These are phyloP conservation scores for Backusella westeae DNA, from an alignment of 192 early-diverging fungal species.

Conservation along the genomic window DNA sequence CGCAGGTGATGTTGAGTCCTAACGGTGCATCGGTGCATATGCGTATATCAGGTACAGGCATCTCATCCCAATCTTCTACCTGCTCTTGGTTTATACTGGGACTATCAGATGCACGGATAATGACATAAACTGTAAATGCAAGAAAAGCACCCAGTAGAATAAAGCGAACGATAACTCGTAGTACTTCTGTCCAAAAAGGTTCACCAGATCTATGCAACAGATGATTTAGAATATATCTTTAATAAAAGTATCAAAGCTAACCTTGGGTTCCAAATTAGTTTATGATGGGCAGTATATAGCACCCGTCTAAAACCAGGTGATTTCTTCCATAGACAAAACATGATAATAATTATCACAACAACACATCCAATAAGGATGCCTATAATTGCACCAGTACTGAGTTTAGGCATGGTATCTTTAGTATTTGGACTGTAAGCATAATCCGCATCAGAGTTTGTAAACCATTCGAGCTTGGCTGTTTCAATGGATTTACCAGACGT, in stretches of 20 bases:
- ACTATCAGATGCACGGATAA: not conserved
- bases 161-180: not conserved
- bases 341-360: not conserved
- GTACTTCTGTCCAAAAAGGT: slow-evolving; percentile 16
- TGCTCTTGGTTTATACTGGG: not conserved
- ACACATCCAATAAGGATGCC: not conserved
- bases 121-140: slow-evolving; percentile 1
- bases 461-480: not conserved
- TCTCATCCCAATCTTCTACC: not conserved
- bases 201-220: slow-evolving; percentile 11
- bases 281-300: not conserved
- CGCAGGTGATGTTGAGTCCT: not conserved
- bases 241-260: not conserved
- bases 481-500: not conserved
- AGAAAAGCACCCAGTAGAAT: slow-evolving; percentile 1
- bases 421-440: not conserved
- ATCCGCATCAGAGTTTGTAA: not conserved
- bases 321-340: not conserved
- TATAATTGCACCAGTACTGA: not conserved
- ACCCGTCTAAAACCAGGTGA: not conserved
- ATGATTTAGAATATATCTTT: not conserved
- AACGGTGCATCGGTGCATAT: not conserved
- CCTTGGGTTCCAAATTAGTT: slow-evolving; percentile 13
- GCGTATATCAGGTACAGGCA: slow-evolving; percentile 9
- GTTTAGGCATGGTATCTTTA: no score